phyloP scores from a whole-genome alignment of 805 yeast genomes.

The Candida michaelii region DNA sequence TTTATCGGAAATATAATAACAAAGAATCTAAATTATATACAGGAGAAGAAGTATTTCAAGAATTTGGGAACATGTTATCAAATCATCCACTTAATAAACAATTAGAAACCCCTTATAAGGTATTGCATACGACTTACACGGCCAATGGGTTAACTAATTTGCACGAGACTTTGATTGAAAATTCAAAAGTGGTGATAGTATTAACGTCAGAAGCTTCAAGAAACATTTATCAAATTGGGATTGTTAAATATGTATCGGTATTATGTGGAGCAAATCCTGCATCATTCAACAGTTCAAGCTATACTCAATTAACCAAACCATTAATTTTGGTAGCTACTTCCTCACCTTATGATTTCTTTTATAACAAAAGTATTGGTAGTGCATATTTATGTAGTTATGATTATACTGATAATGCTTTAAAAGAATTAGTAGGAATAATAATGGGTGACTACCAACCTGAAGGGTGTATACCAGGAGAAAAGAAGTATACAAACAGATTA shows the following conservation, averaged over 20 bases:
- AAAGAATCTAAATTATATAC: constrained; percentile 24
- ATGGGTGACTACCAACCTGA: constrained; percentile 54
- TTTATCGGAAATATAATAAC: constrained; percentile 21
- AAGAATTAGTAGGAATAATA: constrained; percentile 48
- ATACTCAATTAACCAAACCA: constrained; percentile 44
- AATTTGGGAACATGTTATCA: constrained; percentile 49
- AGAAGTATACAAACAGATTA: constrained; percentile 26
- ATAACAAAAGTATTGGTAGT: constrained; percentile 53
- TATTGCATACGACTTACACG: constrained; percentile 58
- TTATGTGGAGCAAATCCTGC: constrained; percentile 50
- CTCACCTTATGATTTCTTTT: constrained; percentile 61
- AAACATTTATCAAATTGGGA: constrained; percentile 61
- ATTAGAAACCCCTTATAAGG: constrained; percentile 38
- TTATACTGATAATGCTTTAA: constrained; percentile 52
- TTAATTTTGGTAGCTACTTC: constrained; percentile 59
- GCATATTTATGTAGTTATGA: constrained; percentile 62
- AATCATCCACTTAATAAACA: constrained; percentile 27
- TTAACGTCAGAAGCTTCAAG: constrained; percentile 59
- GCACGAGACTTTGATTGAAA: constrained; percentile 54
- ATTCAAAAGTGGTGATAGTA: constrained; percentile 50
- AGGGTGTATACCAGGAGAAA: constrained; percentile 59
- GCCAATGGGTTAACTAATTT: constrained; percentile 54
- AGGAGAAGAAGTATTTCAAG: constrained; percentile 54
- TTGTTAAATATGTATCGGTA: constrained; percentile 56
- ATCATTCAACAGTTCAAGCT: constrained; percentile 21